Conservation (phyloP, 2,329 filamentous ascomycete species). For the Bipolaris cookei region DNA sequence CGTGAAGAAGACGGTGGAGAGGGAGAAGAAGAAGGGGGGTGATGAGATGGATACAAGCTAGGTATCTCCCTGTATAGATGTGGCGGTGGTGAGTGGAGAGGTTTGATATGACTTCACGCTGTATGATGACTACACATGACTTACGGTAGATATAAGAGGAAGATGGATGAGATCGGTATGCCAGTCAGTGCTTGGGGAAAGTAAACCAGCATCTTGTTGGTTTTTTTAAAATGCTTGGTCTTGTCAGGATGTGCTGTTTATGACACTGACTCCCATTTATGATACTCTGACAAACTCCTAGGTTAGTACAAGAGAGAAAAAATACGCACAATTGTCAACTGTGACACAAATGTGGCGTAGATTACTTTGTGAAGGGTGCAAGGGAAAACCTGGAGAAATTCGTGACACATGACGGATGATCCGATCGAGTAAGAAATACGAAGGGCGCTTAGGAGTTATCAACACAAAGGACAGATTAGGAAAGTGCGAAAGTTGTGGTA, state of each 20-base stretch:
- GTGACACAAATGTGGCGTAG: slow-evolving; percentile 36
- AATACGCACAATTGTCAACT: background rate
- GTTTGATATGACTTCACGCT: background rate
- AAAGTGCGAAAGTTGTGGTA: background rate
- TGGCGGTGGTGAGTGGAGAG: background rate
- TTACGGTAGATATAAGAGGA: slow-evolving; percentile 11
- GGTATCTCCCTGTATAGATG: background rate
- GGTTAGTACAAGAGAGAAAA: background rate
- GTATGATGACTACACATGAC: slow-evolving; percentile 14
- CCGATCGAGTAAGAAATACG: too few species aligned
- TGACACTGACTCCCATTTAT: too few species aligned
- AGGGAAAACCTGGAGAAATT: slow-evolving; percentile 34
- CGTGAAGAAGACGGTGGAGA: slow-evolving; percentile 77
- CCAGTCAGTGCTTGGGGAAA: background rate
- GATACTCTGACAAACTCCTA: background rate
- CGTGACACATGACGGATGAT: slow-evolving; percentile 30
- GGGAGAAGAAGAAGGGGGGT: slow-evolving; percentile 40
- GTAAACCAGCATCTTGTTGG: background rate
- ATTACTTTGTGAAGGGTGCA: slow-evolving; percentile 35
- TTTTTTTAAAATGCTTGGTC: background rate
- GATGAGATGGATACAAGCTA: slow-evolving; percentile 46
- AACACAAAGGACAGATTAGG: background rate
- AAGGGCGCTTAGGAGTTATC: background rate
- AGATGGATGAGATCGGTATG: slow-evolving; percentile 1
- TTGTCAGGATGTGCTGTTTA: too few species aligned